Evolutionary conservation across 176 grass and related monocot genomes (phyloP).

Genomic region (Carex pumila): DNA sequence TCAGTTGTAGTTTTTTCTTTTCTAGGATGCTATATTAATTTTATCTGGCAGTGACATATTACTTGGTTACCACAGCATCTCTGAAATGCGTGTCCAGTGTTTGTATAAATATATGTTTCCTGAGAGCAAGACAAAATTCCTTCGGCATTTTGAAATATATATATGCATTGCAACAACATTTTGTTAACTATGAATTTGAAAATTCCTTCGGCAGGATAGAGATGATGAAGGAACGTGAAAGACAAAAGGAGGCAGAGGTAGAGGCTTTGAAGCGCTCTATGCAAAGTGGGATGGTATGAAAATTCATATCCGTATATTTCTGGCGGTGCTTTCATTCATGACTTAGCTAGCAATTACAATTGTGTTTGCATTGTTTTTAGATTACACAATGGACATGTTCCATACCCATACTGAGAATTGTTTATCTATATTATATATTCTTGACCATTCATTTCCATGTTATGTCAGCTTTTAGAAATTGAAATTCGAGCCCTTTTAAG

Average conservation of each 20-base stretch:
- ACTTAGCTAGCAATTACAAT: not conserved
- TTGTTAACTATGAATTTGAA: not conserved
- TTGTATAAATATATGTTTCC: not conserved
- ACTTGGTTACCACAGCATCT: not conserved
- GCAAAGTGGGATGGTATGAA: slow-evolving; percentile 88
- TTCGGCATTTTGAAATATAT: no score
- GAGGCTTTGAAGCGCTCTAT: slow-evolving; percentile 83
- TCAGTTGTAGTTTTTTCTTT: not conserved
- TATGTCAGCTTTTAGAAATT: slow-evolving; percentile 2
- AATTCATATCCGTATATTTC: not conserved
- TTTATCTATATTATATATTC: not conserved
- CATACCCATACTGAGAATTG: not conserved
- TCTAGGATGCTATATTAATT: not conserved
- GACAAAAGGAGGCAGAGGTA: slow-evolving; percentile 78
- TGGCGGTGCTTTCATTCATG: not conserved
- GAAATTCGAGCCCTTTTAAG: not conserved
- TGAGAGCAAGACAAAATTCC: not conserved
- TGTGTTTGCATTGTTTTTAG: not conserved
- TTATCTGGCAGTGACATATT: not conserved
- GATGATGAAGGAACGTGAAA: slow-evolving; percentile 77
- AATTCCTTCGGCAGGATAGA: slow-evolving; percentile 47
- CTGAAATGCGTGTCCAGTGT: not conserved
- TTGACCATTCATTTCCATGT: not conserved
- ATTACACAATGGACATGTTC: not conserved
- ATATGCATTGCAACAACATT: not conserved